Evolutionary conservation across 352 stramenopile species (phyloP).

Genomic region (Achlya hypogyna): DNA sequence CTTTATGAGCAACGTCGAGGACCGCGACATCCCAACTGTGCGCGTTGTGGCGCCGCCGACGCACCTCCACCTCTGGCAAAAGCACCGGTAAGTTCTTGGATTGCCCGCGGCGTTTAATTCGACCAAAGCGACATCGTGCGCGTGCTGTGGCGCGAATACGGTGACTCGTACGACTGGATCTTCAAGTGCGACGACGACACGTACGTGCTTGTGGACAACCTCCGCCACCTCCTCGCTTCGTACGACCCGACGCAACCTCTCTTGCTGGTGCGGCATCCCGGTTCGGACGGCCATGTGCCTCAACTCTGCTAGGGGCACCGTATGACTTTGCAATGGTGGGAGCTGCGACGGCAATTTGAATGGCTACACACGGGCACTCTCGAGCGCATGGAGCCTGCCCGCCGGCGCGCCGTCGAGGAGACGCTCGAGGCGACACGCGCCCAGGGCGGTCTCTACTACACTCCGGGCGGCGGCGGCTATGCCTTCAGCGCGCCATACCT

Average conservation of each 20-base stretch:
- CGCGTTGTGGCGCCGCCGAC: conserved; percentile 48
- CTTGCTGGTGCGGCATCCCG: conserved; percentile 27
- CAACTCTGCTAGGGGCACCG: conserved; percentile 36
- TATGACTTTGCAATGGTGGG: conserved; percentile 73
- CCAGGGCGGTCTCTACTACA: conserved; percentile 72
- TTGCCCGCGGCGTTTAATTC: background rate
- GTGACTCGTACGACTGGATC: conserved; percentile 67
- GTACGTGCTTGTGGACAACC: conserved; percentile 79
- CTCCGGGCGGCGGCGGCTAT: conserved; percentile 67
- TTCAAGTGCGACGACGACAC: conserved; percentile 87
- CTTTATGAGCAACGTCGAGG: conserved; percentile 79
- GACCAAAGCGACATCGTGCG: conserved; percentile 48
- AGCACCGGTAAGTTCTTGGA: conserved; percentile 34
- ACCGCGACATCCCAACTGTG: conserved; percentile 49
- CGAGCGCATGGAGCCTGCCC: background rate
- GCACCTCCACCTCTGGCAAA: conserved; percentile 77
- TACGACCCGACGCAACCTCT: conserved; percentile 30
- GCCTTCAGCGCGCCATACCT: conserved; percentile 79
- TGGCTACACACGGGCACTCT: background rate
- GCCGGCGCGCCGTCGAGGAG: background rate
- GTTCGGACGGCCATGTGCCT: background rate
- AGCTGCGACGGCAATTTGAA: conserved; percentile 15
- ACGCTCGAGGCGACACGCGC: conserved; percentile 38
- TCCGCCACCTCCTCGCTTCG: conserved; percentile 59
- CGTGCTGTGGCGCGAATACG: conserved; percentile 54